Evolutionary conservation across 1,139 yeast species (phyloP).

Genomic region (Chernovozyma aurita): DNA sequence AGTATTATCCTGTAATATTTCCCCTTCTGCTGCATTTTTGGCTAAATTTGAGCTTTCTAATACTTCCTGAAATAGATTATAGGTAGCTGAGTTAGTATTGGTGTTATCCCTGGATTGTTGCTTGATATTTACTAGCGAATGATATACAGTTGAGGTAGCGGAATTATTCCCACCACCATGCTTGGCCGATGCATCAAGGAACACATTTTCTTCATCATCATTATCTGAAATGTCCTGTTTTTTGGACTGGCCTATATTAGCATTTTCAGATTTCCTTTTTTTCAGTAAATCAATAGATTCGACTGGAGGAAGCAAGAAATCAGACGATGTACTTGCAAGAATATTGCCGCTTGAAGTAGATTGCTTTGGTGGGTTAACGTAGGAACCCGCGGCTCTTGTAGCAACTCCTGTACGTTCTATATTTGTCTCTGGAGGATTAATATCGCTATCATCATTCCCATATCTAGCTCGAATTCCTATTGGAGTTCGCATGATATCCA

Average conservation of each 20-base stretch:
- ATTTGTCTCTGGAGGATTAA: constrained; percentile 25
- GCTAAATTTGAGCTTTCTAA: constrained; percentile 5
- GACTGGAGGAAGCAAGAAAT: constrained; percentile 16
- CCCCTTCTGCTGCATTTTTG: constrained; percentile 13
- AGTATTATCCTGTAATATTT: constrained; percentile 9
- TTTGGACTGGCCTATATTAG: constrained; percentile 7
- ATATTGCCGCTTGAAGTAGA: neutral
- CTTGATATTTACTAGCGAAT: constrained; percentile 21
- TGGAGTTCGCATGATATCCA: constrained; percentile 23
- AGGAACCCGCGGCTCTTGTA: constrained; percentile 11
- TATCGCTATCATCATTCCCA: constrained; percentile 28
- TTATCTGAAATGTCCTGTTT: constrained; percentile 2
- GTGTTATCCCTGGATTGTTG: constrained; percentile 19
- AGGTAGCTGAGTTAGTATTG: constrained; percentile 13
- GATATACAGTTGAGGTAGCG: constrained; percentile 27
- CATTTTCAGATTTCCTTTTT: constrained; percentile 9
- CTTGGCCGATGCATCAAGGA: constrained; percentile 20
- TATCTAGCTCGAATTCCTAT: constrained; percentile 19
- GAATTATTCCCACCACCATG: constrained; percentile 13
- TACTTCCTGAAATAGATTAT: constrained; percentile 6
- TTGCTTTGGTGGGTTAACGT: neutral
- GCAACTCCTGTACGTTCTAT: constrained; percentile 9
- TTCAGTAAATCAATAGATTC: constrained; percentile 18
- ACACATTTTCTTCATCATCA: constrained; percentile 26
- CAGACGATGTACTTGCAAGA: neutral